Base-by-base conservation (phyloP, 2,329 filamentous ascomycete species). In the Ophiocordyceps sinensis region DNA sequence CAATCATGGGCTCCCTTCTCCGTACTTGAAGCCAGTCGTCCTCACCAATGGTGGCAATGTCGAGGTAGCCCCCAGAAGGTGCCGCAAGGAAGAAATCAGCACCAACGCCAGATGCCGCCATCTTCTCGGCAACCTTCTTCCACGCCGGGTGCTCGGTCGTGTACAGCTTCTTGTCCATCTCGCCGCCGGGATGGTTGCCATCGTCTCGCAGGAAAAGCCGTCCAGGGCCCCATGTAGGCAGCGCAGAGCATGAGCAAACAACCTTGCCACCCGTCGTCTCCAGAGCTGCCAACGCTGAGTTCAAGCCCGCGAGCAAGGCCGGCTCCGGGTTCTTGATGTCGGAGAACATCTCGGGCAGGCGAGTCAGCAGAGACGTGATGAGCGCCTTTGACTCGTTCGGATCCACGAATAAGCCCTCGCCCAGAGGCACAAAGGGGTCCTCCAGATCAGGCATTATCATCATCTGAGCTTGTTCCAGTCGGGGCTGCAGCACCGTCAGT, bases 371-470 rank as follows among this genome's bases (percentile, higher is more conserved):
- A n/a, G 82, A 82, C 4, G 79, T 83, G 53, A 98, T 94, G 53
- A 93, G 79, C 21, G 78, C 68, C 69, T 82, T 89, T 37, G 86
- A 91, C 59, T 94, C 85, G 51, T 87, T 80, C 2, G 91, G 87
- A 59, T 98, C 89, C 14, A 96, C 89, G 58, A 96, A 96, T 10
- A 98, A 70, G 14, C 89, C 88, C 43, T 94, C 84, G 47, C 84
- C 86, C 15, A 98, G 69, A 3, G 91, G 88, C 14, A 96, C 79
- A 58, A 98, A 98, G 0, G 91, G 91, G 50, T 98, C 91, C 53
- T 96, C 88, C 38, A 98, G 74, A 56, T 98, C 91, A 4, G 91
- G 85, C 85, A 98, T 94, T 39, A 98, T 88, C 69, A 98, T 77
- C 86, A 98, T 95, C 57, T 98, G 91, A 10, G 91, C 86, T 62